Conservation (phyloP, 1,139 yeast species). For the Debaryomyces subglobosus region DNA sequence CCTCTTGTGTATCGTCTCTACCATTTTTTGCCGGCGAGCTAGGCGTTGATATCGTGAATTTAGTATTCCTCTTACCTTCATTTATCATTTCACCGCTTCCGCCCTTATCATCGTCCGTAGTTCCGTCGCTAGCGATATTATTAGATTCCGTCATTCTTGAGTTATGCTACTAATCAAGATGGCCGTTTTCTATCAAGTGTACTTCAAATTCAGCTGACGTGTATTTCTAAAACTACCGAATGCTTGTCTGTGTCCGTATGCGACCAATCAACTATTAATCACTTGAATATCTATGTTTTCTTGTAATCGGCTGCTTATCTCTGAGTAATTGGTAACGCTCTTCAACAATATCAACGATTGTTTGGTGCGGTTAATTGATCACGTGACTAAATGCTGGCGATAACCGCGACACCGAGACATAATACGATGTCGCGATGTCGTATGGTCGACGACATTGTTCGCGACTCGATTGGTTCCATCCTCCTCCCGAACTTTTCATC, state of each 20-base stretch:
- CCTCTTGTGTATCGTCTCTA: neutral
- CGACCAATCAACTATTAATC: neutral
- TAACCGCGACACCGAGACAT: neutral
- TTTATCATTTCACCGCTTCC: neutral
- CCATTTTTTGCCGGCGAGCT: constrained; percentile 1
- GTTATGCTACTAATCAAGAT: neutral
- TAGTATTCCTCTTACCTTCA: neutral
- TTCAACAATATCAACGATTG: neutral
- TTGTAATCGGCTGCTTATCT: constrained; percentile 1
- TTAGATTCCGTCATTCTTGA: neutral
- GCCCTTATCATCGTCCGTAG: neutral
- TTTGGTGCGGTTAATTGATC: neutral
- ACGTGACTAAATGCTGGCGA: neutral
- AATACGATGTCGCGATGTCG: neutral
- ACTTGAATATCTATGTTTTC: neutral
- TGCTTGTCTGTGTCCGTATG: neutral
- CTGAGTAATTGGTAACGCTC: neutral
- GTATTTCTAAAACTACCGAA: neutral
- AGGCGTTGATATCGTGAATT: constrained; percentile 6
- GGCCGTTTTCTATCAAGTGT: neutral
- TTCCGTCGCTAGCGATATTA: neutral
- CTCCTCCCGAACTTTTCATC: too few relatives aligned
- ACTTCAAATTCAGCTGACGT: neutral
- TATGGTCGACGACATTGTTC: neutral
- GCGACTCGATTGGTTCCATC: too few relatives aligned